phyloP scores from a whole-genome alignment of 495 filamentous ascomycete species.

The Aspergillus homomorphus region DNA sequence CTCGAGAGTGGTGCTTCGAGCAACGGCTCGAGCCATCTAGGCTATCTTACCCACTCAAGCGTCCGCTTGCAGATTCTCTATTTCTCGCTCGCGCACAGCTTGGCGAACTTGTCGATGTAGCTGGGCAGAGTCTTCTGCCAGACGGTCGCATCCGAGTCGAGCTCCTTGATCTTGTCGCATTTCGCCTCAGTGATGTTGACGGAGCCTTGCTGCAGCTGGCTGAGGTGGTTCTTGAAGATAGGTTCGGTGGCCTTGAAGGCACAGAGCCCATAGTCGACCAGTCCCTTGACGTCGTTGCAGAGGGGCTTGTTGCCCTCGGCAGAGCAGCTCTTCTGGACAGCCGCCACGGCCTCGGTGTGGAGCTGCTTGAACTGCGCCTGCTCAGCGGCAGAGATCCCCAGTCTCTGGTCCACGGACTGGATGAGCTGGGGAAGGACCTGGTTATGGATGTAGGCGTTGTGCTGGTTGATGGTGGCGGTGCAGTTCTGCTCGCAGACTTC shows the following conservation, averaged over 20 bases:
- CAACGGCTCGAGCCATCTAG: background rate
- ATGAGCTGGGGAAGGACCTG: slow-evolving; percentile 7
- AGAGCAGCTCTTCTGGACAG: slow-evolving; percentile 11
- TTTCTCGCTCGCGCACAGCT: slow-evolving; percentile 11
- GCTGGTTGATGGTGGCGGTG: slow-evolving; percentile 16
- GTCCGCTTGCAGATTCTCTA: background rate
- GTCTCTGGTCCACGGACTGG: slow-evolving; percentile 7
- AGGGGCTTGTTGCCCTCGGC: slow-evolving; percentile 13
- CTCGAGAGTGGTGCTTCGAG: background rate
- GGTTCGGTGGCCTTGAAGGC: slow-evolving; percentile 13
- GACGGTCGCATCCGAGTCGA: slow-evolving; percentile 2
- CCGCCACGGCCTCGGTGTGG: slow-evolving; percentile 7
- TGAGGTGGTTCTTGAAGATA: slow-evolving; percentile 3
- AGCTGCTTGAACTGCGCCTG: slow-evolving; percentile 12
- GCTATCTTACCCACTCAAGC: background rate
- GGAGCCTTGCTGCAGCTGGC: background rate
- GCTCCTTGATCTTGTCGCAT: slow-evolving; percentile 14
- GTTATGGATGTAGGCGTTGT: slow-evolving; percentile 10
- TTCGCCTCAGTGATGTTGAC: slow-evolving; percentile 9
- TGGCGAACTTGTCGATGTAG: slow-evolving; percentile 14
- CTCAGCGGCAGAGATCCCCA: slow-evolving; percentile 7
- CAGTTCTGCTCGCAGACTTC: slow-evolving; percentile 15
- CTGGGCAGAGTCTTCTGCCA: slow-evolving; percentile 16
- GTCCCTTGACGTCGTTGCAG: slow-evolving; percentile 8
- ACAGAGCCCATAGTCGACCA: slow-evolving; percentile 4